Evolutionary conservation across 192 early-diverging fungal species (phyloP), one percentile per base, ranked within the genome.

Genomic region (Podila horticola): DNA sequence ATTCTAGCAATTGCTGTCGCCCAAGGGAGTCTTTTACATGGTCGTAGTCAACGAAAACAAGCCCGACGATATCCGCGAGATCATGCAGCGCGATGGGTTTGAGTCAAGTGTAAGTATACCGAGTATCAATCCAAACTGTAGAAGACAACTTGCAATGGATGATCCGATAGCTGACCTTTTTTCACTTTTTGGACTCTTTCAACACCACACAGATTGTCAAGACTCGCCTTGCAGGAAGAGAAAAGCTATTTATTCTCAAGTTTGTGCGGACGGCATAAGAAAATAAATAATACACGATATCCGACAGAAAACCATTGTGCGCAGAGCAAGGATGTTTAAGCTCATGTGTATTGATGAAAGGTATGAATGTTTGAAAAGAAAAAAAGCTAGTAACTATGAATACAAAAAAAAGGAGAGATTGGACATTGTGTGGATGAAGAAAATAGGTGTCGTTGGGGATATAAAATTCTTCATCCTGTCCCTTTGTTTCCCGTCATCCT

Each of bases 11-110:
- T 74, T 96, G 31, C 77, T 99, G 45, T 90, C 93, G 2, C 72
- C 85, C 6, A 81, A 83, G 10, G 96, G 97, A 0, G 74, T 91
- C 15, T 98, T 95, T 71, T 98, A 97, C 72, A 72, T 99, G 65
- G 89, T 99, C 12, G 84, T 93, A 0, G 90, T 99, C 20, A 90
- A 91, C 58, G 94, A 98, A 71, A 99, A 99, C 82, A 88, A 89
- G 51, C 95, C 95, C 2, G 74, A 91, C 10, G 96, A 97, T 49
- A 92, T 99, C 2, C 84, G 91, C 10, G 74, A 86, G 11, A 81
- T 84, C 22, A 89, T 98, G 87, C 60, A 65, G 58, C 49, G 71
- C 4, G 58, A 79, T 67, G 86, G 87, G 1, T 86, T 93, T 26
- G 63, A 75, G 17, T 83, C 84, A 28, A 74, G 75, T 55, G 84